phyloP scores from a whole-genome alignment of 495 filamentous ascomycete genomes.

The Penicillium goetzii region DNA sequence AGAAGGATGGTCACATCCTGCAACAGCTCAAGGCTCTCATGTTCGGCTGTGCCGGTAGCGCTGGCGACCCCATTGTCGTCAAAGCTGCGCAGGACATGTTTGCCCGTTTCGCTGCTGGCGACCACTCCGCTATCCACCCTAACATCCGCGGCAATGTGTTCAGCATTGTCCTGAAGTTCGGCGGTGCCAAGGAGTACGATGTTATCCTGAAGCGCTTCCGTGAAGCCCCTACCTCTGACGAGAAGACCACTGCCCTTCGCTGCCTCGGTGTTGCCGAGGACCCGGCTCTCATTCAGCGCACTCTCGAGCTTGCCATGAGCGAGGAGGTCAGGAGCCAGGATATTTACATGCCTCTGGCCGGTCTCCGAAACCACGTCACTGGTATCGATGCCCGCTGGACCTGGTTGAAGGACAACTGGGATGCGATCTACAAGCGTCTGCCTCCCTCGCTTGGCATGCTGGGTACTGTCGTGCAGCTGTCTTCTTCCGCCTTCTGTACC shows the following conservation, averaged over 20 bases:
- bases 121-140: slow-evolving; percentile 64
- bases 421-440: slow-evolving; percentile 70
- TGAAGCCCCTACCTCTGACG: slow-evolving; percentile 84
- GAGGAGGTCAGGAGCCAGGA: slow-evolving; percentile 94
- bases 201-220: slow-evolving; percentile 79
- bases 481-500: slow-evolving; percentile 78
- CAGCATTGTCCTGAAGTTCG: slow-evolving; percentile 62
- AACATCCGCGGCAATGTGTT: slow-evolving; percentile 69
- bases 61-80: slow-evolving; percentile 61
- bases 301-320: slow-evolving; percentile 73
- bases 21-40: slow-evolving; percentile 79
- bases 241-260: slow-evolving; percentile 94
- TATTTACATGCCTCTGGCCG: slow-evolving; percentile 84
- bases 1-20: slow-evolving; percentile 81
- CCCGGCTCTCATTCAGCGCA: slow-evolving; percentile 78
- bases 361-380: slow-evolving; percentile 73
- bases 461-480: slow-evolving; percentile 80
- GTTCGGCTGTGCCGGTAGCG: slow-evolving; percentile 63
- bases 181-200: slow-evolving; percentile 68
- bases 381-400: slow-evolving; percentile 81
- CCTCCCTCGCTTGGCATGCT: slow-evolving; percentile 85
- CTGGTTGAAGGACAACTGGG: slow-evolving; percentile 90
- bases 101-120: slow-evolving; percentile 60
- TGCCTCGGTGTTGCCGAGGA: slow-evolving; percentile 78
- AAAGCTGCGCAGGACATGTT: slow-evolving; percentile 69